Evolutionary conservation across 441 rosid species (phyloP).

Genomic region (Manihot esculenta): DNA sequence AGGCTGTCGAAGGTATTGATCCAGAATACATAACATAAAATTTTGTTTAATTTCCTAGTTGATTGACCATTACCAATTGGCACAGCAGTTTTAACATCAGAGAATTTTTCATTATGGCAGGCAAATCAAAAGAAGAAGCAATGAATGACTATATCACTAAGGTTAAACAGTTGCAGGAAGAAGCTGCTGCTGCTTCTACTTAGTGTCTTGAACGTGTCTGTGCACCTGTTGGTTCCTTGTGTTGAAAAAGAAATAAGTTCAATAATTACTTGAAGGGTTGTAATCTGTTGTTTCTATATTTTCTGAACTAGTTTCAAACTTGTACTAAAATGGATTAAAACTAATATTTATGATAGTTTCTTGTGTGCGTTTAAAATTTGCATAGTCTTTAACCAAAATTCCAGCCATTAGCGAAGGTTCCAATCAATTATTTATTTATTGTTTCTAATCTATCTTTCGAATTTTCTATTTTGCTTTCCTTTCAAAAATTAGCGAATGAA

Average conservation of each 20-base stretch:
- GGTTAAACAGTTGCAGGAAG: conserved; percentile 69
- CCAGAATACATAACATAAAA: background rate
- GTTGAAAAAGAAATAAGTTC: background rate
- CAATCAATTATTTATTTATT: too few relatives aligned
- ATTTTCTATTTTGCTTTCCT: too few relatives aligned
- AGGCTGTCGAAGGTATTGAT: conserved; percentile 73
- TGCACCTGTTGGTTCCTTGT: background rate
- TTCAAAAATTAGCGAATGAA: too few relatives aligned
- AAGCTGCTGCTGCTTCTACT: conserved; percentile 29
- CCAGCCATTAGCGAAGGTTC: too few relatives aligned
- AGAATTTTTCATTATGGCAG: conserved; percentile 34
- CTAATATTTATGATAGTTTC: background rate
- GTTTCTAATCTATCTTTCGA: too few relatives aligned
- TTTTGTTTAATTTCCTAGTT: background rate
- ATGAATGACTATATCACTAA: conserved; percentile 83
- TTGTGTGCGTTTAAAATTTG: background rate
- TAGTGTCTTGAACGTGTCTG: background rate
- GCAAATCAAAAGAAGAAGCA: conserved; percentile 76
- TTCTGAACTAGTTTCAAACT: background rate
- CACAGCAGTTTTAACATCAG: background rate
- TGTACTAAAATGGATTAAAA: background rate
- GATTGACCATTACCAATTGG: background rate
- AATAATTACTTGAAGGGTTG: conserved; percentile 12
- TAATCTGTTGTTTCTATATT: background rate
- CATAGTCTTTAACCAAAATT: background rate